Evolutionary conservation across 1,284 basidiomycete species (phyloP), one percentile per base, ranked within the genome.

Genomic region (Ceratorhiza oryzae-sativae): DNA sequence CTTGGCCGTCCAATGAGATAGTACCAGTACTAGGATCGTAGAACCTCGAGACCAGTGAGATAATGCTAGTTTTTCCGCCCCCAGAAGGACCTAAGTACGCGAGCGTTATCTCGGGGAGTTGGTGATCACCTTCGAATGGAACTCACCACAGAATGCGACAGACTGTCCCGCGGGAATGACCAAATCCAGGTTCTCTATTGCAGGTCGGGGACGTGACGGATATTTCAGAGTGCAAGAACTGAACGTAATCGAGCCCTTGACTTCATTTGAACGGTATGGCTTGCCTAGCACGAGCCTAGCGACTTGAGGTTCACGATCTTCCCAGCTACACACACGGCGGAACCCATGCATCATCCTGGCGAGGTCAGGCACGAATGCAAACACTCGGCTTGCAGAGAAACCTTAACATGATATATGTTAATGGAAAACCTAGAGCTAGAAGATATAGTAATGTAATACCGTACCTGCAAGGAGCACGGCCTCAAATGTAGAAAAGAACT

Each of bases 1-100:
- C 82, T 3, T 76, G 70, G 15, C 81, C 81, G 34, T 80, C 81
- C 48, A 82, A 76, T 9, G 74, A 73, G 67, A 83, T 80, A 18
- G 77, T 77, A 3, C 83, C 83, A 5, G 73, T 71, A 15, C 71
- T 75, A 0, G 81, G 80, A 56, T 83, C 81, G 76, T 84, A 84
- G 75, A 83, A 83, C 0, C 82, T 78, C 65, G 80, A 78, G 5
- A 83, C 73, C 13, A 83, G 73, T 3, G 80, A 77, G n/a, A 83
- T 76, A 23, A 80, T 75, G 9, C 73, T 71, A n/a, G 61, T 72
- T 49, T 77, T 77, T 13, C 76, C 76, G 18, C 75, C 72, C 15
- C 76, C 76, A 0, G 75, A 75, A 4, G 75, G 73, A 46, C 77
- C 77, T 77, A 34, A 18, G n/a, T 45, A 18, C 5, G n/a, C n/a